Evolutionary conservation across 1,139 yeast genomes (phyloP), one percentile per base, ranked within the genome.

Genomic region (Debaryomyces sp.): DNA sequence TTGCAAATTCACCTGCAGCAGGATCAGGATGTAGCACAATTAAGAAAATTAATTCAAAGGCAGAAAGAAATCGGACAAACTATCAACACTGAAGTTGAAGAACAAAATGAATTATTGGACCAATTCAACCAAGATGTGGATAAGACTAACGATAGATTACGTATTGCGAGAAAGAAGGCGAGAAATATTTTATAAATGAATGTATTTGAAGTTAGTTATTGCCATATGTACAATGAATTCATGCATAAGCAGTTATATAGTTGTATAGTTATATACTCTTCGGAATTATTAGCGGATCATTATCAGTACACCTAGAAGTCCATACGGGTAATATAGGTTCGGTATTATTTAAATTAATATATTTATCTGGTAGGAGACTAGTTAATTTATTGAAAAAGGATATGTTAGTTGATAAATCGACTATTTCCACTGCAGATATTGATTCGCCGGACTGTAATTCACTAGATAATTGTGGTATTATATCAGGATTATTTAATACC

Each of bases 61-160:
- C 97, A 91, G 60, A 80, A 81, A 56, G 82, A 83, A 56, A 75
- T 91, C 15, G 96, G 96, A 0, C 69, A 82, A 45, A 84, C 86
- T 1, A 90, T 91, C 55, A 82, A 88, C 57, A 82, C 81, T 45
- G 97, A 91, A 65, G 77, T 91, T 29, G 79, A 73, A 38, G 81
- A 84, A 50, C 97, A 91, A 59, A 90, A 89, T 61, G 87, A 84
- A 51, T 54, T 90, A 51, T 72, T 91, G 49, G 90, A 85, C 52
- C 81, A 80, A 37, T 73, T 91, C 43, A 84, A 82, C 49, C 73
- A 74, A 5, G 85, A 84, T 41, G 85, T 88, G 2, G 92, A 87
- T 46, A 66, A 71, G 3, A 82, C 95, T 24, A 68, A 80, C 1
- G 78, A 63, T 5, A 87, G 85, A 59, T 66, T 91, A 51, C 79